These are phyloP conservation scores for Salix purpurea DNA, from an alignment of 345 rosid genomes.

Conservation along the genomic window DNA sequence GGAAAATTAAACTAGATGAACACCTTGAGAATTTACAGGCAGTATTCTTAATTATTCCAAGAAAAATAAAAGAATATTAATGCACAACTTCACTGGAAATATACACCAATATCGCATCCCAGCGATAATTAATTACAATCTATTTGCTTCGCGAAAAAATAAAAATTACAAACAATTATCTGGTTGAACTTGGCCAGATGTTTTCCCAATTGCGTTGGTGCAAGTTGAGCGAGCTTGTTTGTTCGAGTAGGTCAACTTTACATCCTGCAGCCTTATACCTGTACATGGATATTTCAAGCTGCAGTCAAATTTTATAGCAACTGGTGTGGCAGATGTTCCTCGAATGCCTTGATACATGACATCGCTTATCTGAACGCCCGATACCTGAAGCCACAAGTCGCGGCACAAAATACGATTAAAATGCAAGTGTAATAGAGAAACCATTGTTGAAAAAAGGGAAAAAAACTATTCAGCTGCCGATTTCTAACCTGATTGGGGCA, in stretches of 20 bases:
- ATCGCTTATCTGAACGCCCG: conserved; percentile 1
- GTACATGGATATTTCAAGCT: conserved; percentile 36
- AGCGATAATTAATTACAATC: too few relatives aligned
- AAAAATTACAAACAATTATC: conserved; percentile 20
- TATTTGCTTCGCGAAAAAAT: too few relatives aligned
- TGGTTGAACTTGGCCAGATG: conserved; percentile 25
- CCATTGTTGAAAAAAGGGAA: not conserved
- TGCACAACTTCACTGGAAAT: too few relatives aligned
- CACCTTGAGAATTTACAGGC: too few relatives aligned
- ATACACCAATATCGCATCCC: too few relatives aligned
- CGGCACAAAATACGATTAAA: not conserved
- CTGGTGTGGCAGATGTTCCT: conserved; percentile 33
- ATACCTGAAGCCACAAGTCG: not conserved
- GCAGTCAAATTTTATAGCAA: conserved; percentile 40
- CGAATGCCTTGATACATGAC: not conserved
- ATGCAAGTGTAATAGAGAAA: not conserved
- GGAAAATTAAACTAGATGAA: too few relatives aligned
- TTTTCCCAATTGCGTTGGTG: conserved; percentile 25
- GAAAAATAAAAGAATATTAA: too few relatives aligned
- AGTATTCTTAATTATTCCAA: too few relatives aligned
- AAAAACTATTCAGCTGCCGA: not conserved
- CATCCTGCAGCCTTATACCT: conserved; percentile 7
- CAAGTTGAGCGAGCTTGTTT: conserved; percentile 34
- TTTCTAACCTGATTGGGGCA: conserved; percentile 3
- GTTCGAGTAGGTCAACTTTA: conserved; percentile 20